Evolutionary conservation across 495 filamentous ascomycete genomes (phyloP).

Genomic region (Aspergillus steynii): DNA sequence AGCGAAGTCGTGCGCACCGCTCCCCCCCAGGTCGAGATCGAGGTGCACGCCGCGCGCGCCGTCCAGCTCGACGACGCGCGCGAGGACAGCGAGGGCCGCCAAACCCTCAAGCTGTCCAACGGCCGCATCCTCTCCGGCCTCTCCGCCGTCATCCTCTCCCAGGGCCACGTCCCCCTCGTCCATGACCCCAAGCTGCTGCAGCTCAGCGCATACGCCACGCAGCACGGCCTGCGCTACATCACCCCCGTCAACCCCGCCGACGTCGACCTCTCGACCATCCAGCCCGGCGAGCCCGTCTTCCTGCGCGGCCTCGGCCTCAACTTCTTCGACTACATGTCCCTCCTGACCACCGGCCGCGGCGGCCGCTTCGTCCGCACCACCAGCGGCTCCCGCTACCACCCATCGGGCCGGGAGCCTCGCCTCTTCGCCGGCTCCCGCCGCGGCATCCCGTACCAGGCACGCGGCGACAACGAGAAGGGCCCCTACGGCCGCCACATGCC

Average conservation of each 20-base stretch:
- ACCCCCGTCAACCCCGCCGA: constrained; percentile 7
- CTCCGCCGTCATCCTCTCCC: constrained; percentile 22
- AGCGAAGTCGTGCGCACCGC: constrained; percentile 2
- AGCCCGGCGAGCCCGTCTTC: constrained; percentile 6
- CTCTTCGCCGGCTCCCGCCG: constrained; percentile 23
- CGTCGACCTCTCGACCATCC: constrained; percentile 7
- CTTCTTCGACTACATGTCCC: constrained; percentile 11
- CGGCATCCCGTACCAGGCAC: constrained; percentile 23
- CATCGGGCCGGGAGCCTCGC: constrained; percentile 22
- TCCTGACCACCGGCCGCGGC: constrained; percentile 7
- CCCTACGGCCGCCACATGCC: constrained; percentile 19
- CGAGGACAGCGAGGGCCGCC: constrained; percentile 1
- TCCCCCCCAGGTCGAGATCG: neutral
- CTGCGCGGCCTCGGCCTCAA: constrained; percentile 11
- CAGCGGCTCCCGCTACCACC: constrained; percentile 6
- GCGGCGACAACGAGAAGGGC: constrained; percentile 22
- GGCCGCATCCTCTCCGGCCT: constrained; percentile 16
- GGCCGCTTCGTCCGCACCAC: constrained; percentile 6
- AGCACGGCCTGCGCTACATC: constrained; percentile 3
- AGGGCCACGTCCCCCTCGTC: constrained; percentile 22
- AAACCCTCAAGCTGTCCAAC: constrained; percentile 19
- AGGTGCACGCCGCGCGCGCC: constrained; percentile 6
- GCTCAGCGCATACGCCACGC: constrained; percentile 1
- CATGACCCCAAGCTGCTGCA: neutral
- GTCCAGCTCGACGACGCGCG: constrained; percentile 3